A percentile compares a stretch with the other conserved stretches of the same genome.
phyloP scores from a whole-genome alignment of 2,329 filamentous ascomycete species.

The Myrmaecium sp. region DNA sequence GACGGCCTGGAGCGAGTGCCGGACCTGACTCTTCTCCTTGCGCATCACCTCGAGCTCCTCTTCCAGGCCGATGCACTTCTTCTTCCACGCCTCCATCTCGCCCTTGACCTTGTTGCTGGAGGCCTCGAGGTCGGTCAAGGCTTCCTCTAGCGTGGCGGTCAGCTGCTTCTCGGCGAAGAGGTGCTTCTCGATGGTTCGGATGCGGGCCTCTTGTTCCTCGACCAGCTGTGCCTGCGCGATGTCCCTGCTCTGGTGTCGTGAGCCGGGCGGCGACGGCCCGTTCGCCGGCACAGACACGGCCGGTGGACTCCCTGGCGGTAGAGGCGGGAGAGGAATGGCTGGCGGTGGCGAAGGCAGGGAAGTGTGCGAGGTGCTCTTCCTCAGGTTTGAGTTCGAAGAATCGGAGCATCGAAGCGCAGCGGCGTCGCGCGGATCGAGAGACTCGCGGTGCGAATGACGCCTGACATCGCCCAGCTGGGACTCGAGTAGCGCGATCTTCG shows the following conservation, averaged over 20 bases:
- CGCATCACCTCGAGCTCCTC: constrained; percentile 47
- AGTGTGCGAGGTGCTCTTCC: constrained; percentile 68
- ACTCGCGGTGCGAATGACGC: constrained; percentile 29
- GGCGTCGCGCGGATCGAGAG: constrained; percentile 26
- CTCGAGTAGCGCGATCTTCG: constrained; percentile 61
- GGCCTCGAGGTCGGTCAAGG: constrained; percentile 79
- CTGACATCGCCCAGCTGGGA: constrained; percentile 44
- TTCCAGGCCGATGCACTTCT: constrained; percentile 64
- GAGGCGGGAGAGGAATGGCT: constrained; percentile 83
- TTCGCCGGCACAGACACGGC: constrained; percentile 13
- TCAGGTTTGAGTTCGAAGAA: constrained; percentile 51
- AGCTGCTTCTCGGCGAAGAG: constrained; percentile 91
- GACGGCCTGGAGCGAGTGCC: constrained; percentile 65
- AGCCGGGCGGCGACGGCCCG: constrained; percentile 35
- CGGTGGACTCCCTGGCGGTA: constrained; percentile 43
- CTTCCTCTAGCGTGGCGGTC: constrained; percentile 87
- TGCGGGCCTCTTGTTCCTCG: constrained; percentile 88
- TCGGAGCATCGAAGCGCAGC: constrained; percentile 34
- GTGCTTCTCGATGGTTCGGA: constrained; percentile 93
- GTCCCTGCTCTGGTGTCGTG: constrained; percentile 69
- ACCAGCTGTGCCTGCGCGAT: constrained; percentile 61
- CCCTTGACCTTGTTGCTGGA: constrained; percentile 83
- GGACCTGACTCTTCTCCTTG: constrained; percentile 41
- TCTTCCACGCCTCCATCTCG: constrained; percentile 81
- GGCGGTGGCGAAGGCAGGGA: constrained; percentile 88